These are phyloP conservation scores for Paramecium pentaurelia DNA, from an alignment of 73 alveolate species.

Conservation along the genomic window DNA sequence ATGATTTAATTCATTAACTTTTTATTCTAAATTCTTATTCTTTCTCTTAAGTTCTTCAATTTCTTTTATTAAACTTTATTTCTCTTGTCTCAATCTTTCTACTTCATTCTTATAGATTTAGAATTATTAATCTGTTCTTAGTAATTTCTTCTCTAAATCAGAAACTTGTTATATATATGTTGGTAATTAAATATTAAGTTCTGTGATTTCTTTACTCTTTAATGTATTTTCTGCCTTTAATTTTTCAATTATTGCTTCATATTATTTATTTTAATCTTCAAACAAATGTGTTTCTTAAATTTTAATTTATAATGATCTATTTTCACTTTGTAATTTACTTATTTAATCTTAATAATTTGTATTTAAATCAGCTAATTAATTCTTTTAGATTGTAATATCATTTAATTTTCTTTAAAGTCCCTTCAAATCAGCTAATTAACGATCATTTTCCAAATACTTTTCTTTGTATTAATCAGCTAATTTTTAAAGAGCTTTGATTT, in stretches of 20 bases:
- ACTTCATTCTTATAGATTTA: not conserved
- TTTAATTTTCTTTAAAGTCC: not conserved
- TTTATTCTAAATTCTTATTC: not conserved
- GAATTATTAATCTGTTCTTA: not conserved
- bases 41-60: not conserved
- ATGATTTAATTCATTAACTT: not conserved
- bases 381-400: not conserved
- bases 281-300: not conserved
- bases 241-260: not conserved
- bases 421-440: not conserved
- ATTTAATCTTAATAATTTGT: not conserved
- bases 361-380: not conserved
- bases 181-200: not conserved
- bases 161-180: not conserved
- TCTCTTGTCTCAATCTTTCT: not conserved
- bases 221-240: not conserved
- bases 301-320: not conserved
- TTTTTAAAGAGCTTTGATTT: not conserved
- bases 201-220: conserved; percentile 18
- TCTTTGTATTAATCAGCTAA: not conserved
- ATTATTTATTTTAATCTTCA: not conserved
- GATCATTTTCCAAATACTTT: not conserved
- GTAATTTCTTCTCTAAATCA: not conserved
- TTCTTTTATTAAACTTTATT: not conserved
- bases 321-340: not conserved